A percentile compares a stretch with the other conserved stretches of the same genome.
Conservation (phyloP, 371 early-diverging fungal genomes). For the Mortierella polycephala region DNA sequence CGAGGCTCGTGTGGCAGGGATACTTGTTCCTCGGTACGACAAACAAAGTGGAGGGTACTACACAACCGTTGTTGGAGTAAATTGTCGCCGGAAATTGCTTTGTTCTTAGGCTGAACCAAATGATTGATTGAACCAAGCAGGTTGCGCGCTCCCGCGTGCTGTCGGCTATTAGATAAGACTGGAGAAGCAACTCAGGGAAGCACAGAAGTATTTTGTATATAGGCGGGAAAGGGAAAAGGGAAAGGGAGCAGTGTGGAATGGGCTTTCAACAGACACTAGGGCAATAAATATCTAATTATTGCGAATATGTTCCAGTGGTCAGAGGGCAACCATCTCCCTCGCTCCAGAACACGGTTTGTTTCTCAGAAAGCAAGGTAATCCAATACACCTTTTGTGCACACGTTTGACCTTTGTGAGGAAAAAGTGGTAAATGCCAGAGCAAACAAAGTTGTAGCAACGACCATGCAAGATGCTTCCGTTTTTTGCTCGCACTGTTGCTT, state of each 20-base stretch:
- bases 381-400: too few relatives aligned
- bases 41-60: constrained; percentile 16
- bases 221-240: not conserved
- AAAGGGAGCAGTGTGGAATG: not conserved
- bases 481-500: not conserved
- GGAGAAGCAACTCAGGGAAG: too few relatives aligned
- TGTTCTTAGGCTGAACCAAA: too few relatives aligned
- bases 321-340: not conserved
- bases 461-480: constrained; percentile 18
- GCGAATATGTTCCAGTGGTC: not conserved
- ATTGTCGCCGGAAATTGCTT: not conserved
- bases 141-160: too few relatives aligned
- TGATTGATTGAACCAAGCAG: too few relatives aligned
- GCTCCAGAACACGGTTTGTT: not conserved
- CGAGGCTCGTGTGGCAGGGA: not conserved
- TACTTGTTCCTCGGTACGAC: constrained; percentile 2
- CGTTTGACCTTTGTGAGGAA: not conserved
- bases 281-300: not conserved
- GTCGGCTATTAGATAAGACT: too few relatives aligned
- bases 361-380: too few relatives aligned
- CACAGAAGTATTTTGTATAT: too few relatives aligned
- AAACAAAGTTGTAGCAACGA: constrained; percentile 2
- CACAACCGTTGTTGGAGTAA: not conserved
- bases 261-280: not conserved
- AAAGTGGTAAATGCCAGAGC: not conserved